A percentile compares a stretch with the other conserved stretches of the same genome.
phyloP scores from a whole-genome alignment of 75 land plant genomes.

The Ceratopteris richardii region DNA sequence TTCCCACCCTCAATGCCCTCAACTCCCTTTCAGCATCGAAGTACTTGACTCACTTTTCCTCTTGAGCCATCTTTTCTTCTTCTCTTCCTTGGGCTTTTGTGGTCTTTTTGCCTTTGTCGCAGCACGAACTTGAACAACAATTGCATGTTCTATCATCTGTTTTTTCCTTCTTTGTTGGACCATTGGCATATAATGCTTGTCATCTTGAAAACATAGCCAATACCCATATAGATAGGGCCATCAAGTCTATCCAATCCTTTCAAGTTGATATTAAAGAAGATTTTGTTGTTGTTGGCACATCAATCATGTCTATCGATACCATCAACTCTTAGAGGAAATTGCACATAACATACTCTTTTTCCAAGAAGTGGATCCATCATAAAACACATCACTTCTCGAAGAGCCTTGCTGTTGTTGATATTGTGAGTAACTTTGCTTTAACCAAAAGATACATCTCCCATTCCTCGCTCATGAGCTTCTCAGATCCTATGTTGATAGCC shows the following conservation, averaged over 20 bases:
- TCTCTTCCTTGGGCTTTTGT: conserved; percentile 15
- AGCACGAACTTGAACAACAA: conserved; percentile 52
- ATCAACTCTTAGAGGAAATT: conserved; percentile 85
- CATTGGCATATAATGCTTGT: conserved; percentile 52
- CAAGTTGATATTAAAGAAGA: conserved; percentile 78
- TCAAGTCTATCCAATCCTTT: conserved; percentile 64
- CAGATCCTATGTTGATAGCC: too few relatives aligned
- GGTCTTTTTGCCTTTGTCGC: conserved; percentile 39
- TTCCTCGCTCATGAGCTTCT: too few relatives aligned
- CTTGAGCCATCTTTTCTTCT: too few relatives aligned
- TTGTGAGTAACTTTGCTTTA: too few relatives aligned
- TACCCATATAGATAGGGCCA: conserved; percentile 59
- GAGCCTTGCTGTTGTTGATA: too few relatives aligned
- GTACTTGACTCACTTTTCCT: conserved; percentile 19
- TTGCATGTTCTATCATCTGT: too few relatives aligned
- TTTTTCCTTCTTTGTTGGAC: conserved; percentile 32
- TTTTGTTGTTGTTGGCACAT: conserved; percentile 74
- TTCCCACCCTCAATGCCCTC: conserved; percentile 50
- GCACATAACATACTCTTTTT: too few relatives aligned
- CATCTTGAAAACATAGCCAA: conserved; percentile 50
- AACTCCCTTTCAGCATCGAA: conserved; percentile 35
- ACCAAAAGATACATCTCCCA: too few relatives aligned
- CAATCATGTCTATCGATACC: conserved; percentile 73
- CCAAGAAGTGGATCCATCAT: conserved; percentile 78
- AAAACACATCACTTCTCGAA: conserved; percentile 89